phyloP scores from a whole-genome alignment of 352 stramenopile genomes.

The Pythium grandisporangium region DNA sequence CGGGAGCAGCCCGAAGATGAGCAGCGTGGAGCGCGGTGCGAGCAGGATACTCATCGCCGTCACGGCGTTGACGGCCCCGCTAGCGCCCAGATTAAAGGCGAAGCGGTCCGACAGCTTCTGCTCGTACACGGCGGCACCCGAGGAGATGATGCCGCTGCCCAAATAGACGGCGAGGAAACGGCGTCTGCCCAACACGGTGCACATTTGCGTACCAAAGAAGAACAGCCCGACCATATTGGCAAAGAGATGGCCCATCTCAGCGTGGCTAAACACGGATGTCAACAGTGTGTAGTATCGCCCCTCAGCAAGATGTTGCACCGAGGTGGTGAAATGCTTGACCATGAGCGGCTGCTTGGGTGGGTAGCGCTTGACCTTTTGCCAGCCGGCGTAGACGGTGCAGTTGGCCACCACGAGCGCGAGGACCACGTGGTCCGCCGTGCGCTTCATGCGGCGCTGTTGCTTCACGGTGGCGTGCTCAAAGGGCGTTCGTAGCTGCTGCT shows the following conservation, averaged over 20 bases:
- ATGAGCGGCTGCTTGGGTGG: conserved; percentile 33
- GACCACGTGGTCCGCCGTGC: conserved; percentile 14
- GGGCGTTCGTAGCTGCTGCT: not conserved
- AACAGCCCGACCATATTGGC: conserved; percentile 69
- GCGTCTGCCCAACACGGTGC: conserved; percentile 36
- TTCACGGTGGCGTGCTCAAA: conserved; percentile 2
- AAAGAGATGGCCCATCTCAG: conserved; percentile 36
- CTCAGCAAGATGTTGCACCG: conserved; percentile 34
- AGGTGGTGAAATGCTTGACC: conserved; percentile 71
- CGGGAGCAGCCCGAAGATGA: conserved; percentile 62
- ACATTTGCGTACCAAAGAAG: conserved; percentile 64
- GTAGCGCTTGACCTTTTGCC: conserved; percentile 32
- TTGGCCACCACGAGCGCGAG: conserved; percentile 49
- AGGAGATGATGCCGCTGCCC: conserved; percentile 59
- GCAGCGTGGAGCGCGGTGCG: conserved; percentile 45
- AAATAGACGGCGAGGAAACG: conserved; percentile 66
- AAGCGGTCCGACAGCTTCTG: conserved; percentile 28
- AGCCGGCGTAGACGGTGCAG: conserved; percentile 38
- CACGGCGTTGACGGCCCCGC: conserved; percentile 62
- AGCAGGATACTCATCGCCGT: conserved; percentile 56
- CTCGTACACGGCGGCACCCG: conserved; percentile 39
- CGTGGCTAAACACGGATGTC: conserved; percentile 67
- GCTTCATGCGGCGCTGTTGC: conserved; percentile 10
- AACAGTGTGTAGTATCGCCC: conserved; percentile 64
- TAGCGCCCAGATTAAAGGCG: conserved; percentile 56